phyloP scores from a whole-genome alignment of 495 filamentous ascomycete genomes.

The Hypoxylon fragiforme region DNA sequence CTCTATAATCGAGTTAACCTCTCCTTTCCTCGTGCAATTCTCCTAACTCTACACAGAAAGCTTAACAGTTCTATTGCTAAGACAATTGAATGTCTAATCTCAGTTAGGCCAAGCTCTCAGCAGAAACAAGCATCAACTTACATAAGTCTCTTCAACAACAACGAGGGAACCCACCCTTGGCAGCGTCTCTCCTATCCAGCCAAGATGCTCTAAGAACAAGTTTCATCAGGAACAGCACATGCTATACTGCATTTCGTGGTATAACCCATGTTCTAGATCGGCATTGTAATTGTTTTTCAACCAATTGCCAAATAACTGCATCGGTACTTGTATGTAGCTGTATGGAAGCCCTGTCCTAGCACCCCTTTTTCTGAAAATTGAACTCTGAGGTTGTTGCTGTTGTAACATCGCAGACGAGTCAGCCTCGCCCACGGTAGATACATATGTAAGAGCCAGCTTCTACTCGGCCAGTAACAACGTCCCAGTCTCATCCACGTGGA shows the following conservation, averaged over 20 bases:
- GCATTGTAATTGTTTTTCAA: background rate
- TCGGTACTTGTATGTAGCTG: too few relatives aligned
- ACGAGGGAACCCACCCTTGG: constrained; percentile 18
- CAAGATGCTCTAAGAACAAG: constrained; percentile 15
- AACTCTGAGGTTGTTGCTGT: too few relatives aligned
- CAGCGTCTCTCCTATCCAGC: constrained; percentile 20
- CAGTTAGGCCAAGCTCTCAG: too few relatives aligned
- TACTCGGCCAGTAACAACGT: constrained; percentile 8
- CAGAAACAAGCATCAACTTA: background rate
- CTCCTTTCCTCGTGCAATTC: too few relatives aligned
- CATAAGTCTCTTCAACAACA: background rate
- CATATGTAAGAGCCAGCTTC: constrained; percentile 1
- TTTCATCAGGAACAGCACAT: constrained; percentile 21
- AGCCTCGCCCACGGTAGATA: constrained; percentile 21
- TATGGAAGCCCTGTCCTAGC: too few relatives aligned
- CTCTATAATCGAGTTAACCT: too few relatives aligned
- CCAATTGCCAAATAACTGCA: background rate
- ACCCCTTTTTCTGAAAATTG: background rate
- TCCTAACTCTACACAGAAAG: too few relatives aligned
- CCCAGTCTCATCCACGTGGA: constrained; percentile 23
- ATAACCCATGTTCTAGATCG: constrained; percentile 3
- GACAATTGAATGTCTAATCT: too few relatives aligned
- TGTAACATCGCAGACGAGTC: constrained; percentile 11
- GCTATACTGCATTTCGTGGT: constrained; percentile 2
- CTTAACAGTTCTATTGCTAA: too few relatives aligned